Base-by-base conservation (phyloP, 305 asterid species). In the Nicotiana rustica region DNA sequence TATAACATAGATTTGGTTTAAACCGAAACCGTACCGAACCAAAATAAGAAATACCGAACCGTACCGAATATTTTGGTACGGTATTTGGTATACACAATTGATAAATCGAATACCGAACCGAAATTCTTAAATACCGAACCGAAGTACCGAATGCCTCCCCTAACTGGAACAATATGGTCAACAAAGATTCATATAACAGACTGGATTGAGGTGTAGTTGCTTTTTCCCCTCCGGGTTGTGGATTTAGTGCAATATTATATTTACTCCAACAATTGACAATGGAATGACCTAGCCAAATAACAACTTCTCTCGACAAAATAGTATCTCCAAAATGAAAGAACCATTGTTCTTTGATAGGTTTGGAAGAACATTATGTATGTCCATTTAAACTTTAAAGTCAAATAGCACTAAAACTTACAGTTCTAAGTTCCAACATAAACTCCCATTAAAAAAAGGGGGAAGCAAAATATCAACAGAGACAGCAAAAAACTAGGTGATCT, bases 341-440 rank as follows among this genome's bases (percentile, higher is more conserved):
- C 25, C 55, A 17, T 15, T 67, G 47, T 19, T 67, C 73, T 67
- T 33, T 67, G 19, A 67, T 19, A 14, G 47, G 47, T 13, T 33
- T 31, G 21, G 73, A 67, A 6, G 44, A 31, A 14, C 47, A 36
- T 36, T 14, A 66, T 36, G 15, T 66, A 66, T 5, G 33, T 67
- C 35, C 21, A 33, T 31, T 66, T 35, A 31, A 66, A 31, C 21
- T 14, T 66, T 44, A 67, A 67, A 31, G 19, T 67, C 21, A 67
- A 67, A 8, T 67, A 67, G 21, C 47, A 33, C 13, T 44, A 67
- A 15, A 2, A 67, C 21, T 67, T 67, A 36, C 1, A 67, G 60
- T 70, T 21, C 60, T 13, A 70, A 41, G 12, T 70, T 70, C 13
- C 78, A 70, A 44, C 18, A 70, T 44, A 10, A 70, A 44, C 59